Conservation (phyloP, 2,329 filamentous ascomycete species). For the Talaromyces verruculosus region DNA sequence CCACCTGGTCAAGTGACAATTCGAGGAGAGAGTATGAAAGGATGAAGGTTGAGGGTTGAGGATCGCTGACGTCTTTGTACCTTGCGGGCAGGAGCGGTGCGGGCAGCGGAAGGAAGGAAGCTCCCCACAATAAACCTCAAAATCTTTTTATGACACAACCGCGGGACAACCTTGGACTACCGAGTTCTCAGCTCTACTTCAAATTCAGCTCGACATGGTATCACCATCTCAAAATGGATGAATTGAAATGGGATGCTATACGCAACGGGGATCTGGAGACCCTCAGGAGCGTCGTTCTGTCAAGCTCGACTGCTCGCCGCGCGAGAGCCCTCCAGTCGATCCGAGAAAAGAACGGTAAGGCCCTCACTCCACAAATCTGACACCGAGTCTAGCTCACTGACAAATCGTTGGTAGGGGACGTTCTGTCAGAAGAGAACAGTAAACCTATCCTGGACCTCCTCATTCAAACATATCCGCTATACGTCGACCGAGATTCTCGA, state of each 20-base stretch:
- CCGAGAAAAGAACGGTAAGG: slow-evolving; percentile 45
- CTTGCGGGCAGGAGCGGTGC: slow-evolving; percentile 26
- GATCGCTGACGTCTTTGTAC: slow-evolving; percentile 22
- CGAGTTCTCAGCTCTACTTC: slow-evolving; percentile 23
- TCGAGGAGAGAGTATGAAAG: not conserved
- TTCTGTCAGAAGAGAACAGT: slow-evolving; percentile 34
- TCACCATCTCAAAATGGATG: slow-evolving; percentile 42
- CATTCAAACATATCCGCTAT: slow-evolving; percentile 84
- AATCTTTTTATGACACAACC: slow-evolving; percentile 41
- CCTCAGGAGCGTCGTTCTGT: slow-evolving; percentile 42
- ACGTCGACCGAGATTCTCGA: slow-evolving; percentile 80
- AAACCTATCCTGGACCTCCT: slow-evolving; percentile 66
- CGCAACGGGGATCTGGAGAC: slow-evolving; percentile 43
- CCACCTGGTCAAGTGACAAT: not conserved
- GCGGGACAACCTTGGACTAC: slow-evolving; percentile 28
- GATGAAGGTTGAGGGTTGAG: slow-evolving; percentile 8
- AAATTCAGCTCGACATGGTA: slow-evolving; percentile 30
- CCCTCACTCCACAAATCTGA: slow-evolving; percentile 2
- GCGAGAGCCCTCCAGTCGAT: slow-evolving; percentile 45
- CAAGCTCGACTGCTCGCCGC: slow-evolving; percentile 45
- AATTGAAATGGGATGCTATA: slow-evolving; percentile 47
- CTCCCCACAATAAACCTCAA: slow-evolving; percentile 32
- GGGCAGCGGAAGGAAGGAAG: slow-evolving; percentile 24
- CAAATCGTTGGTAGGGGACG: slow-evolving; percentile 32
- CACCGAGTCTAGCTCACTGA: slow-evolving; percentile 18